These are phyloP conservation scores for Annona cherimola DNA, from an alignment of 164 flowering plant species.

Conservation along the genomic window DNA sequence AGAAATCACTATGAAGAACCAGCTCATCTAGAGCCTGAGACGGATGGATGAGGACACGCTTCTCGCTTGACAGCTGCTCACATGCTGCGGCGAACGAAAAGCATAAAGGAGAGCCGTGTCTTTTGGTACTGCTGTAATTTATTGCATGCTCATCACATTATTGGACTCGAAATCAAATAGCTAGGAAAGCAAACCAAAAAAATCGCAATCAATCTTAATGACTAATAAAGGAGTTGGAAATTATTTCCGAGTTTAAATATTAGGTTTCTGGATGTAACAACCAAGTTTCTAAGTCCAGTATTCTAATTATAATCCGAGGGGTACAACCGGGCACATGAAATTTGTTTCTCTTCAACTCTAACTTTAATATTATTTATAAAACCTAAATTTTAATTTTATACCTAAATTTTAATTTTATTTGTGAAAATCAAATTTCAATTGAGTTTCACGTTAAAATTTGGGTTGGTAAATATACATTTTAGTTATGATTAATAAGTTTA, in stretches of 20 bases:
- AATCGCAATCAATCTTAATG: neutral
- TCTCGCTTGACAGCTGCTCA: slow-evolving; percentile 34
- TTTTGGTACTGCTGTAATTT: neutral
- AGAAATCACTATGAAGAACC: neutral
- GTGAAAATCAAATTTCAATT: too few species aligned
- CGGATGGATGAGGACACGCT: slow-evolving; percentile 24
- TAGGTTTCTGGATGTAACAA: too few species aligned
- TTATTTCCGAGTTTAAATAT: too few species aligned
- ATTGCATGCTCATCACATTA: neutral
- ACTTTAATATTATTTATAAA: too few species aligned
- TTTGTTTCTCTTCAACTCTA: too few species aligned
- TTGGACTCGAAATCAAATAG: neutral
- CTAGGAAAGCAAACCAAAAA: neutral
- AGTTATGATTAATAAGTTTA: too few species aligned
- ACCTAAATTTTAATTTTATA: too few species aligned
- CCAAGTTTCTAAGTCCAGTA: slow-evolving; percentile 4
- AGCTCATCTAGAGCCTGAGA: neutral
- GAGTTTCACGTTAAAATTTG: too few species aligned
- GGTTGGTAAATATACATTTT: too few species aligned
- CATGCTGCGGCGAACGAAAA: slow-evolving; percentile 27
- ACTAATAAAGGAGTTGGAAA: too few species aligned
- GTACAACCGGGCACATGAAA: slow-evolving; percentile 37
- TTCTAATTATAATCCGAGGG: slow-evolving; percentile 30
- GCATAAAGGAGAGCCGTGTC: slow-evolving; percentile 6
- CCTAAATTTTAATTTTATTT: too few species aligned